Conservation (phyloP, 2,329 filamentous ascomycete species). For the Sclerotinia sclerotiorum region DNA sequence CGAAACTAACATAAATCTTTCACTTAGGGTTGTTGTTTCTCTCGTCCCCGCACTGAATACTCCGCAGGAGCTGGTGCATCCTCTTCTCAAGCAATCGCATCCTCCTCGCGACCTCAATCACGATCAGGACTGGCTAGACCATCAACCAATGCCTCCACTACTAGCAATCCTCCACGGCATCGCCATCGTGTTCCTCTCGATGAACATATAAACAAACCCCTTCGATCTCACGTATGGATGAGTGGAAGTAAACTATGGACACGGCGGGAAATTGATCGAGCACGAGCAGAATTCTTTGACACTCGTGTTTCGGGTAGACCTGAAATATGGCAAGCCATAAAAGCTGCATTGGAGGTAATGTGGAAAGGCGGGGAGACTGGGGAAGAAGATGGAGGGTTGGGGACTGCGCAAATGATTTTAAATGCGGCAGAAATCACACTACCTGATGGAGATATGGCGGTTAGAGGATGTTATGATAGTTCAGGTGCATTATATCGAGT, state of each 20-base stretch:
- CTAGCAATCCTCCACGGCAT: constrained; percentile 21
- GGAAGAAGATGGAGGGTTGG: constrained; percentile 47
- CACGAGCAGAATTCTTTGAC: constrained; percentile 85
- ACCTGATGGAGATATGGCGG: constrained; percentile 69
- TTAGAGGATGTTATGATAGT: constrained; percentile 67
- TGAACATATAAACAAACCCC: constrained; percentile 69
- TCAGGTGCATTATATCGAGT: constrained; percentile 69
- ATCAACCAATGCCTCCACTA: constrained; percentile 32
- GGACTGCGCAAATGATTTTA: constrained; percentile 76
- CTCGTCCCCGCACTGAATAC: constrained; percentile 54
- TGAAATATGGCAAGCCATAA: constrained; percentile 79
- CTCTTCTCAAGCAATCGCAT: constrained; percentile 53
- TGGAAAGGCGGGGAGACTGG: constrained; percentile 48
- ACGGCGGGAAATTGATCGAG: constrained; percentile 62
- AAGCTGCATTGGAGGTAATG: constrained; percentile 65
- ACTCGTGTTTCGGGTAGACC: constrained; percentile 75
- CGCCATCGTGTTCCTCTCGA: constrained; percentile 46
- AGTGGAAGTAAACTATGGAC: constrained; percentile 68
- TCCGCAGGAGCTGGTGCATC: constrained; percentile 44
- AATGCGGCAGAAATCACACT: constrained; percentile 75
- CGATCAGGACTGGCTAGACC: constrained; percentile 29
- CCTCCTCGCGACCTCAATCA: constrained; percentile 30
- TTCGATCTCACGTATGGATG: constrained; percentile 65
- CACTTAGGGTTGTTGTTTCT: constrained; percentile 61
- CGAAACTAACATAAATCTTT: background rate